Evolutionary conservation across 306 rosid species (phyloP).

Genomic region (Arachis hypogaea): DNA sequence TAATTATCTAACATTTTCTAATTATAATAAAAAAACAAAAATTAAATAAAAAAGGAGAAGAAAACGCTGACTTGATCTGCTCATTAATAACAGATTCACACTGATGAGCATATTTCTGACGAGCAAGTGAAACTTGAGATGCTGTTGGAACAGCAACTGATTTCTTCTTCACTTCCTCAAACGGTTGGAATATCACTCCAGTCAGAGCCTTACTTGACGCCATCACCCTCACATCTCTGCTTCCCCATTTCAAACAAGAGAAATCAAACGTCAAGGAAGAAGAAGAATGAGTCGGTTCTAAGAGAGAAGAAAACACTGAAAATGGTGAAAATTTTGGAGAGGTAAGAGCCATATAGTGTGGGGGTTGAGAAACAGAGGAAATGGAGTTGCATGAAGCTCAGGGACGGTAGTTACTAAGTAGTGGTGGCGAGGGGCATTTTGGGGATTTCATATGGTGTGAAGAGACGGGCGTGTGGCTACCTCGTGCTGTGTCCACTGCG

Average conservation of each 20-base stretch:
- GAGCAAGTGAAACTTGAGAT: slow-evolving; percentile 53
- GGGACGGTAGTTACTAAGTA: slow-evolving; percentile 20
- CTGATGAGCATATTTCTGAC: slow-evolving; percentile 42
- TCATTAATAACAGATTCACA: slow-evolving; percentile 54
- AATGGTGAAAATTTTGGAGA: slow-evolving; percentile 39
- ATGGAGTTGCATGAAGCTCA: neutral
- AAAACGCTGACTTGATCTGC: slow-evolving; percentile 53
- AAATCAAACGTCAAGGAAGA: slow-evolving; percentile 30
- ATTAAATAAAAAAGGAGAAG: neutral
- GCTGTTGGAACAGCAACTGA: slow-evolving; percentile 43
- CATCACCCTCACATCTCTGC: slow-evolving; percentile 41
- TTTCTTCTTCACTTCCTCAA: slow-evolving; percentile 53
- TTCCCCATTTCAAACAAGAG: slow-evolving; percentile 8
- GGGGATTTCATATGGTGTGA: slow-evolving; percentile 20
- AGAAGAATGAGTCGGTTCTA: slow-evolving; percentile 22
- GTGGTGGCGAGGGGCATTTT: slow-evolving; percentile 16
- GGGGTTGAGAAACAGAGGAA: neutral
- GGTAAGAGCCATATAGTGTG: slow-evolving; percentile 42
- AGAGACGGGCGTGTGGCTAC: slow-evolving; percentile 61
- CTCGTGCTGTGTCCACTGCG: slow-evolving; percentile 48
- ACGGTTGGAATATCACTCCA: slow-evolving; percentile 54
- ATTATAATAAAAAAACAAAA: no score
- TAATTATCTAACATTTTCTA: no score
- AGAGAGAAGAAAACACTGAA: slow-evolving; percentile 29
- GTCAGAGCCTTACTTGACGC: slow-evolving; percentile 39